A percentile compares a stretch with the other conserved stretches of the same genome.
phyloP scores from a whole-genome alignment of 441 rosid species.

The Eutrema salsugineum region DNA sequence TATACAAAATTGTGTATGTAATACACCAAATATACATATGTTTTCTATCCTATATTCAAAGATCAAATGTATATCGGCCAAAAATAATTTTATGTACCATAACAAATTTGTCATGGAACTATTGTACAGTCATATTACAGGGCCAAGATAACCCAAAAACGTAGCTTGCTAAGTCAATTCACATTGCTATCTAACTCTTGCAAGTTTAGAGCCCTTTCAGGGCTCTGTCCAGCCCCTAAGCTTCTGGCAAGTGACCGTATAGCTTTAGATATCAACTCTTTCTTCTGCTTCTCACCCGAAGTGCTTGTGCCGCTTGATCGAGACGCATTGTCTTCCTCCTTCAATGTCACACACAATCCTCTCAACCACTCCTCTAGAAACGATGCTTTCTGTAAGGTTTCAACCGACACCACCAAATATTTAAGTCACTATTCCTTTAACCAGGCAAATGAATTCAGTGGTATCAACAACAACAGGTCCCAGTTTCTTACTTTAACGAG shows the following conservation, averaged over 20 bases:
- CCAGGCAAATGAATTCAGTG: background rate
- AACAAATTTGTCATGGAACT: background rate
- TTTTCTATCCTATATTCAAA: background rate
- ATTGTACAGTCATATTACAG: background rate
- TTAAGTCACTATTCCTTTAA: slow-evolving; percentile 4
- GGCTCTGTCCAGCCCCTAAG: slow-evolving; percentile 11
- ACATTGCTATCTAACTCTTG: slow-evolving; percentile 20
- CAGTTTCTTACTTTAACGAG: slow-evolving; percentile 63
- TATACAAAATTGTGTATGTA: background rate
- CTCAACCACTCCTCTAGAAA: slow-evolving; percentile 90
- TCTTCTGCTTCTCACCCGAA: slow-evolving; percentile 54
- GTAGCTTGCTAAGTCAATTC: slow-evolving; percentile 9
- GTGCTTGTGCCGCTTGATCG: slow-evolving; percentile 27
- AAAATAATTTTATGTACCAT: background rate
- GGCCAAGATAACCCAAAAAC: background rate
- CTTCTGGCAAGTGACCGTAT: slow-evolving; percentile 43
- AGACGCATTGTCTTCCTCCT: slow-evolving; percentile 29
- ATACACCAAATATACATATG: background rate
- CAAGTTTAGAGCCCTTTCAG: slow-evolving; percentile 22
- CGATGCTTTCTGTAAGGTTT: slow-evolving; percentile 55
- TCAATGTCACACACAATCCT: slow-evolving; percentile 52
- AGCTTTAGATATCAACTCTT: slow-evolving; percentile 67
- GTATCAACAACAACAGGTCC: background rate
- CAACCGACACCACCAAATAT: background rate
- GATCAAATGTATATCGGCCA: background rate